Percentiles rank a stretch among this genome's conserved stretches.
These are phyloP conservation scores for Scedosporium apiospermum DNA, from an alignment of 2,329 filamentous ascomycete species.

Conservation along the genomic window DNA sequence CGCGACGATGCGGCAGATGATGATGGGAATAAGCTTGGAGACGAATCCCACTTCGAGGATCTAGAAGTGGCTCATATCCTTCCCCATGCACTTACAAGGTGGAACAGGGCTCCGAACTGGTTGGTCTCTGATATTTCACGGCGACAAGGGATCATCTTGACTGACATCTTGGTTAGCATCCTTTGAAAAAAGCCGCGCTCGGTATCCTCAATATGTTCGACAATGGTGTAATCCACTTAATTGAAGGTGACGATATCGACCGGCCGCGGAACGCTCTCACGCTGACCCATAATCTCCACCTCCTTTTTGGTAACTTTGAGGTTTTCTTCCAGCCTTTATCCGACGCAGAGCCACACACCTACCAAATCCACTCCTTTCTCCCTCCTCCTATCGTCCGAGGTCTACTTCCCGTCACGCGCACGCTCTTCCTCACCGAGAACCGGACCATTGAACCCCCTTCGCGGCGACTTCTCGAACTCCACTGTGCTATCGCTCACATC, in stretches of 20 bases:
- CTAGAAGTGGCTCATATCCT: not conserved
- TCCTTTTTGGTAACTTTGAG: not conserved
- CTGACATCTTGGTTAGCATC: not conserved
- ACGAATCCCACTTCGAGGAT: not conserved
- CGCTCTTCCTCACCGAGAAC: constrained; percentile 16
- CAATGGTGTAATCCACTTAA: constrained; percentile 21
- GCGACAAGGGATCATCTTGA: not conserved
- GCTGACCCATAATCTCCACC: not conserved
- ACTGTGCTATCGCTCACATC: constrained; percentile 22
- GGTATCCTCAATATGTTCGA: constrained; percentile 33
- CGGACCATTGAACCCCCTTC: constrained; percentile 20
- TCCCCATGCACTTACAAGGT: not conserved
- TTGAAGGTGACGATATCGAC: constrained; percentile 29
- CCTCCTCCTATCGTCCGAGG: constrained; percentile 12
- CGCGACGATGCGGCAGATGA: not conserved
- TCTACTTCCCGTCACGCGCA: constrained; percentile 19
- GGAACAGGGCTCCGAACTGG: too few relatives aligned
- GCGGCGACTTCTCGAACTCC: constrained; percentile 21
- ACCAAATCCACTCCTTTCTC: not conserved
- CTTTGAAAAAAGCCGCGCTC: constrained; percentile 21
- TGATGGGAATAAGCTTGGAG: not conserved
- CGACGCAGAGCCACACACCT: not conserved
- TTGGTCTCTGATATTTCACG: not conserved
- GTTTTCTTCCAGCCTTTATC: not conserved
- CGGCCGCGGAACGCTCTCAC: constrained; percentile 20